Evolutionary conservation across 2,329 filamentous ascomycete species (phyloP).

Genomic region (Trichoderma atroviride): DNA sequence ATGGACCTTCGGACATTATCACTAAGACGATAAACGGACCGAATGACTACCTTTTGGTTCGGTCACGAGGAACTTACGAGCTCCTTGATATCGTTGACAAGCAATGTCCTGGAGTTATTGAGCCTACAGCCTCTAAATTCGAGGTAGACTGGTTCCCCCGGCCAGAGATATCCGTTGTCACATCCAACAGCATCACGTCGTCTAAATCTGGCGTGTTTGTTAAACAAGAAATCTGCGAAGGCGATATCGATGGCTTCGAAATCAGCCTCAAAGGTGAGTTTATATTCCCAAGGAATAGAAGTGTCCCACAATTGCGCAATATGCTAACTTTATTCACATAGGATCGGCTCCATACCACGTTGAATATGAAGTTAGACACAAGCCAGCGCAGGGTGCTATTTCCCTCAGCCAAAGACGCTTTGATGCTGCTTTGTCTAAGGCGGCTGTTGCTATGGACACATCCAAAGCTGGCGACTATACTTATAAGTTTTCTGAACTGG

Average conservation of each 20-base stretch:
- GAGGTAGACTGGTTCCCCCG: constrained; percentile 83
- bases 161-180: constrained; percentile 69
- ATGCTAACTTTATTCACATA: constrained; percentile 43
- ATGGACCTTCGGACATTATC: constrained; percentile 52
- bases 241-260: constrained; percentile 88
- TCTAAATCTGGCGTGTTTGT: constrained; percentile 55
- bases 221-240: constrained; percentile 88
- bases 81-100: constrained; percentile 76
- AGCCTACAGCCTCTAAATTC: constrained; percentile 73
- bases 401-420: constrained; percentile 70
- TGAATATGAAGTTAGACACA: constrained; percentile 78
- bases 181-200: constrained; percentile 61
- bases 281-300: not conserved
- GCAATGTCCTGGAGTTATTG: constrained; percentile 80
- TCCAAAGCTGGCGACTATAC: constrained; percentile 78
- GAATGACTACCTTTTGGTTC: constrained; percentile 72
- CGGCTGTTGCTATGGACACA: constrained; percentile 85
- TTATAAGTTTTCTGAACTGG: constrained; percentile 81
- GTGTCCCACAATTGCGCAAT: not conserved
- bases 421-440: constrained; percentile 74
- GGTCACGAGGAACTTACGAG: constrained; percentile 73
- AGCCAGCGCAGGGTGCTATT: constrained; percentile 65
- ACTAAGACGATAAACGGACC: constrained; percentile 53
- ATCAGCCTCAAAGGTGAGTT: constrained; percentile 72
- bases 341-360: constrained; percentile 80